A percentile compares a stretch with the other conserved stretches of the same genome.
Evolutionary conservation across 345 rosid genomes (phyloP).

Genomic region (Adansonia digitata): DNA sequence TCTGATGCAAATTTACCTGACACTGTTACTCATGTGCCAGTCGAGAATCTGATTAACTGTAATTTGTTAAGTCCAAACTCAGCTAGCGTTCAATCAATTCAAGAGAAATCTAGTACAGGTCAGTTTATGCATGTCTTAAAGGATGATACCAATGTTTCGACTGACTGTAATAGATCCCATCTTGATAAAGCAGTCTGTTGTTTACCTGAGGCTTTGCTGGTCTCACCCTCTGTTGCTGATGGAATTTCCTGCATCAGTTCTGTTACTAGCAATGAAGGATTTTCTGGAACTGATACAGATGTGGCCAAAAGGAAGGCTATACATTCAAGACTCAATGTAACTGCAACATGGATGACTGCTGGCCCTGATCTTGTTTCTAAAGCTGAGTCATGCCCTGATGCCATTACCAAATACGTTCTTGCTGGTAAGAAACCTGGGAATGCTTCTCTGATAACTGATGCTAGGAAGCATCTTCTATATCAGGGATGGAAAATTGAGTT

Average conservation of each 20-base stretch:
- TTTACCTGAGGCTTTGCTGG: constrained; percentile 22
- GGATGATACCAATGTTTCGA: constrained; percentile 16
- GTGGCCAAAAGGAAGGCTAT: neutral
- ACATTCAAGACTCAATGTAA: constrained; percentile 3
- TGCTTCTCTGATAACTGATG: constrained; percentile 13
- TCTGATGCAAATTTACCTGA: constrained; percentile 13
- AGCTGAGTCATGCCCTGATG: constrained; percentile 50
- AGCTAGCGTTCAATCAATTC: neutral
- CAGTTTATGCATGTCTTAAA: neutral
- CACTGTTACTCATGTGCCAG: constrained; percentile 1
- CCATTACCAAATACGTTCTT: constrained; percentile 33
- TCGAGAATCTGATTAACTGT: constrained; percentile 14
- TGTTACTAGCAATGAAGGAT: constrained; percentile 10
- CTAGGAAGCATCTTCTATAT: constrained; percentile 51
- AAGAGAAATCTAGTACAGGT: constrained; percentile 13
- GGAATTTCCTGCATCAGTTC: constrained; percentile 18
- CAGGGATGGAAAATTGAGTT: constrained; percentile 58
- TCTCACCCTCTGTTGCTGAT: constrained; percentile 22
- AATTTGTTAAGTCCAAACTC: neutral
- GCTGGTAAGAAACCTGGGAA: neutral
- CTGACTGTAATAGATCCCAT: constrained; percentile 19
- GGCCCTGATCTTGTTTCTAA: constrained; percentile 33
- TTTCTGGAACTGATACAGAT: constrained; percentile 18
- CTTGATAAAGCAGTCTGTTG: constrained; percentile 14
- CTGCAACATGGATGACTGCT: constrained; percentile 38